Conservation (phyloP, 257 asterid species). For the Eucommia ulmoides region DNA sequence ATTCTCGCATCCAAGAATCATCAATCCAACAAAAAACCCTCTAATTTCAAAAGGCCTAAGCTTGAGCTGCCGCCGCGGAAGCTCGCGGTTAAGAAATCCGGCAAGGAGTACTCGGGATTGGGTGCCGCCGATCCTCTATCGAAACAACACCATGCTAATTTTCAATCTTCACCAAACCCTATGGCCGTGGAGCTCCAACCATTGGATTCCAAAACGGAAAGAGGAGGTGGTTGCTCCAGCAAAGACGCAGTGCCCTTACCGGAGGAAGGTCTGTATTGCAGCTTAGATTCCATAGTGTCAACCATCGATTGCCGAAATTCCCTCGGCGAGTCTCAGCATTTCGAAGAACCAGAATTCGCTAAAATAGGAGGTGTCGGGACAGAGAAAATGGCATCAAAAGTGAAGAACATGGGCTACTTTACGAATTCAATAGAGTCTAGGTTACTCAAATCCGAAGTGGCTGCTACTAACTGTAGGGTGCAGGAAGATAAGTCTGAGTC, state of each 20-base stretch:
- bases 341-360: background rate
- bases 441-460: constrained; percentile 12
- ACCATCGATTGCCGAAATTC: constrained; percentile 21
- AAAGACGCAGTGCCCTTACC: background rate
- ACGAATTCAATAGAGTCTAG: constrained; percentile 17
- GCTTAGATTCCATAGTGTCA: constrained; percentile 51
- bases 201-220: background rate
- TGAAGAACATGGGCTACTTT: constrained; percentile 2
- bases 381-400: constrained; percentile 6
- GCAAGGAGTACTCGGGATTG: constrained; percentile 39
- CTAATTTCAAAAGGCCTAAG: constrained; percentile 17
- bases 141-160: background rate
- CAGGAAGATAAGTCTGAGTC: constrained; percentile 16
- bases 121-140: background rate
- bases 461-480: background rate
- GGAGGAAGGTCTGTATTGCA: constrained; percentile 10
- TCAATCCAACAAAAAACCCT: constrained; percentile 13
- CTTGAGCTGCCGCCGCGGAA: constrained; percentile 22
- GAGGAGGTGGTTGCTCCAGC: background rate
- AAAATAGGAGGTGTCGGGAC: background rate
- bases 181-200: background rate
- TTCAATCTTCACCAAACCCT: background rate
- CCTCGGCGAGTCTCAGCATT: background rate
- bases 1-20: no score
- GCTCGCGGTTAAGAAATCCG: constrained; percentile 8